A percentile compares a stretch with the other conserved stretches of the same genome.
Conservation (phyloP, 495 filamentous ascomycete species). For the Staphylotrichum tortipilum region DNA sequence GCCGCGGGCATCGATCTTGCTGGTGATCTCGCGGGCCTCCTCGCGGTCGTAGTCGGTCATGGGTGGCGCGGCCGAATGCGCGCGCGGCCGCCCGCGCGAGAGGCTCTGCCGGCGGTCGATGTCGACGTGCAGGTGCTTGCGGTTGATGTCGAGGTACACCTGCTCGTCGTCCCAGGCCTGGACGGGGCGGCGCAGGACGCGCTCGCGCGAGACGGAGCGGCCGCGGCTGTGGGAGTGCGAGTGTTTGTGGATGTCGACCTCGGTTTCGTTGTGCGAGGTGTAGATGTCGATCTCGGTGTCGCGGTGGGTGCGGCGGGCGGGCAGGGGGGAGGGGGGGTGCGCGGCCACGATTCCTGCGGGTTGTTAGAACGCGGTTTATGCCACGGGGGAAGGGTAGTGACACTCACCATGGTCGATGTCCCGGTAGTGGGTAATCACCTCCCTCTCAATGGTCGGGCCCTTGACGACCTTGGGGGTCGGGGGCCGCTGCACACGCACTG, state of each 20-base stretch:
- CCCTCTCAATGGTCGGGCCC: constrained; percentile 64
- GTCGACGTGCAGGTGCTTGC: constrained; percentile 51
- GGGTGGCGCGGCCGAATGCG: constrained; percentile 41
- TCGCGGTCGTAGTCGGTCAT: constrained; percentile 37
- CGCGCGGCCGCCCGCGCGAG: constrained; percentile 29
- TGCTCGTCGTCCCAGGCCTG: constrained; percentile 33
- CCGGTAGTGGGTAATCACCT: constrained; percentile 76
- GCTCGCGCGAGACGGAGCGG: constrained; percentile 31
- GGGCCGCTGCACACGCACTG: constrained; percentile 41
- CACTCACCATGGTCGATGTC: constrained; percentile 78
- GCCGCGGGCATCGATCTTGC: constrained; percentile 48
- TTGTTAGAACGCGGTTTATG: constrained; percentile 5
- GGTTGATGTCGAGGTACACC: constrained; percentile 40
- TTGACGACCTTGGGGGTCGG: constrained; percentile 48
- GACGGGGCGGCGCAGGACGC: constrained; percentile 18
- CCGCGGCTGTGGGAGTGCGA: constrained; percentile 21
- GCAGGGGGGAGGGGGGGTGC: constrained; percentile 40
- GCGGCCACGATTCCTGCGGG: constrained; percentile 33
- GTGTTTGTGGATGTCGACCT: constrained; percentile 41
- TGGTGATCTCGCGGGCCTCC: constrained; percentile 60
- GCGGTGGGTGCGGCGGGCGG: constrained; percentile 31
- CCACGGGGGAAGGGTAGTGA: not conserved
- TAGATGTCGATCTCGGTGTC: constrained; percentile 50
- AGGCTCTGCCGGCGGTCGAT: constrained; percentile 33
- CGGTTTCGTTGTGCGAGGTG: constrained; percentile 36